phyloP scores from a whole-genome alignment of 306 rosid species.

The Fragaria nilgerrensis region DNA sequence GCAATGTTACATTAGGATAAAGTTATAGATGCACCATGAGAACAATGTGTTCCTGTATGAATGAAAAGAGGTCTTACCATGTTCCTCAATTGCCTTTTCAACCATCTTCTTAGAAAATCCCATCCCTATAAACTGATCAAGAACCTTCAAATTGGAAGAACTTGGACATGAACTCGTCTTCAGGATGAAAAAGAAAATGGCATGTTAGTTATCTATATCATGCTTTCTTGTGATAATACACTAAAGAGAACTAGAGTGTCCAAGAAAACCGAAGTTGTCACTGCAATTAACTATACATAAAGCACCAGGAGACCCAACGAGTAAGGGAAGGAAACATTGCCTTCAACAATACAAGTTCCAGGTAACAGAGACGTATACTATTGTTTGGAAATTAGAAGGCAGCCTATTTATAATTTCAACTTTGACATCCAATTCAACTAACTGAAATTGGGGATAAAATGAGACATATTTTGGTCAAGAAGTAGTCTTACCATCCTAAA shows the following conservation, averaged over 20 bases:
- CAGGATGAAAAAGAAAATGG: constrained; percentile 21
- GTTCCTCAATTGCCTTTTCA: constrained; percentile 67
- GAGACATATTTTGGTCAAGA: neutral
- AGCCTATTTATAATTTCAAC: neutral
- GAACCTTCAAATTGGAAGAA: constrained; percentile 60
- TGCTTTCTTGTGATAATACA: too few relatives aligned
- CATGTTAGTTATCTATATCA: constrained; percentile 15
- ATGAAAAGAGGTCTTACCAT: constrained; percentile 51
- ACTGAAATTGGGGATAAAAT: neutral
- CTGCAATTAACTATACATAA: neutral
- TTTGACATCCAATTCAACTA: neutral
- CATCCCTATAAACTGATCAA: constrained; percentile 68
- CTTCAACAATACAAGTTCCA: neutral
- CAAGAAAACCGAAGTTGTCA: neutral
- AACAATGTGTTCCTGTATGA: constrained; percentile 2
- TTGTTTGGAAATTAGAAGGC: neutral
- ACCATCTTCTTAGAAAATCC: constrained; percentile 73
- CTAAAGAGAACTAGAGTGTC: neutral
- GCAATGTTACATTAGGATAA: neutral
- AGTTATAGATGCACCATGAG: constrained; percentile 19
- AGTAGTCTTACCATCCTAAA: neutral
- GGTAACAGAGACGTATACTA: neutral
- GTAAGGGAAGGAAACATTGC: neutral
- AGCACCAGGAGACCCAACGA: neutral
- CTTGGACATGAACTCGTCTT: constrained; percentile 69